phyloP scores from a whole-genome alignment of 2,329 filamentous ascomycete genomes.

The Ambrosiella cleistominuta region DNA sequence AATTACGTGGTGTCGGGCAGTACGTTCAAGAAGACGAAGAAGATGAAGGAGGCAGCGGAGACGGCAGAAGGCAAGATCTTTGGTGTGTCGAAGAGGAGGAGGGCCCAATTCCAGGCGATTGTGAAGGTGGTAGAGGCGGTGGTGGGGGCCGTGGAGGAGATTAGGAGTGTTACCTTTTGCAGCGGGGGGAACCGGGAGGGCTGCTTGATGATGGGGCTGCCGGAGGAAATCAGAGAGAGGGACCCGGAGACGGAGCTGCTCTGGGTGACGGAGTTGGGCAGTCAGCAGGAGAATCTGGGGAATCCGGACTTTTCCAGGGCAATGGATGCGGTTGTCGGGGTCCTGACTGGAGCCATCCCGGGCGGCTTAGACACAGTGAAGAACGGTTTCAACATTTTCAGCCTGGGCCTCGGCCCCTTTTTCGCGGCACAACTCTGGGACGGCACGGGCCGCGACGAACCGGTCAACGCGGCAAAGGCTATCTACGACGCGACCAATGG shows the following conservation, averaged over 20 bases:
- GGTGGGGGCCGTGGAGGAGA: constrained; percentile 47
- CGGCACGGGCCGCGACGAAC: constrained; percentile 29
- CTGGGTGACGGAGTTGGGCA: constrained; percentile 14
- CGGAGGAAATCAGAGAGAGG: constrained; percentile 37
- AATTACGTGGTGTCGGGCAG: constrained; percentile 50
- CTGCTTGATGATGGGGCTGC: constrained; percentile 55
- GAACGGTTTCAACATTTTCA: constrained; percentile 26
- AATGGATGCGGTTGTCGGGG: constrained; percentile 22
- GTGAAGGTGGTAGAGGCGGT: constrained; percentile 64
- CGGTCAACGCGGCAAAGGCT: constrained; percentile 45
- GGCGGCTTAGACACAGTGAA: constrained; percentile 18
- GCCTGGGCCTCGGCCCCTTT: constrained; percentile 25
- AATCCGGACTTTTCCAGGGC: constrained; percentile 5
- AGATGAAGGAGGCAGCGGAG: constrained; percentile 34
- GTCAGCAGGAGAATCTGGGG: too few relatives aligned
- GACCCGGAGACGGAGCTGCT: constrained; percentile 39
- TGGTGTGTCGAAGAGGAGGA: constrained; percentile 63
- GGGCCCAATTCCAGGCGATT: constrained; percentile 70
- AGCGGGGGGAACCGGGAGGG: constrained; percentile 79
- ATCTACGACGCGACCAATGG: constrained; percentile 57
- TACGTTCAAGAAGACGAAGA: constrained; percentile 38
- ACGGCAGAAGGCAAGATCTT: constrained; percentile 42
- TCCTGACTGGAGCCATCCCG: constrained; percentile 28
- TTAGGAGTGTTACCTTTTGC: constrained; percentile 65
- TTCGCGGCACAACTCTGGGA: constrained; percentile 36